phyloP scores from a whole-genome alignment of 768 basidiomycete genomes.

The Pleurotus cornucopiae region DNA sequence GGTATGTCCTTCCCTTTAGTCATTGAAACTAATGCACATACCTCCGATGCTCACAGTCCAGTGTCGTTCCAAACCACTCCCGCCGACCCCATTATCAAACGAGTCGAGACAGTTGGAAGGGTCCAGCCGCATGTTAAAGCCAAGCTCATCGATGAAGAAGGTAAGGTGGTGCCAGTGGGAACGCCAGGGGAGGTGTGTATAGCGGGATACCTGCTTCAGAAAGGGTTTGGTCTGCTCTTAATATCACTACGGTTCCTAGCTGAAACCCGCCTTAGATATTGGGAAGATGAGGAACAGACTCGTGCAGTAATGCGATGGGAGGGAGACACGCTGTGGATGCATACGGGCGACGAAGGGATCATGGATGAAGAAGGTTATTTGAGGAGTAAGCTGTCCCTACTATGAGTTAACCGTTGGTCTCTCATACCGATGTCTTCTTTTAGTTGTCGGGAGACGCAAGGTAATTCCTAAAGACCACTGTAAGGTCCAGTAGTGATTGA shows the following conservation, averaged over 20 bases:
- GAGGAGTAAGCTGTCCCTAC: too few relatives aligned
- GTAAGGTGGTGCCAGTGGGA: conserved; percentile 66
- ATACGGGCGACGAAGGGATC: conserved; percentile 78
- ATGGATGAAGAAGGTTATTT: conserved; percentile 83
- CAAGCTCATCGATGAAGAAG: conserved; percentile 57
- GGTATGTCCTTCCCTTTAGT: conserved; percentile 26
- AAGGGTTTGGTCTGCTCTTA: conserved; percentile 32
- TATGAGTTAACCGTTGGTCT: too few relatives aligned
- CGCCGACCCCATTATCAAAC: conserved; percentile 64
- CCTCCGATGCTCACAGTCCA: conserved; percentile 40
- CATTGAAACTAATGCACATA: neutral
- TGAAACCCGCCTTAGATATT: conserved; percentile 48
- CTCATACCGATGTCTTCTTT: neutral
- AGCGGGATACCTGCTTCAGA: conserved; percentile 75
- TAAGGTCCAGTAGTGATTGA: neutral
- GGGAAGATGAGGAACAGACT: conserved; percentile 72
- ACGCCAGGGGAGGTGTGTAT: conserved; percentile 72
- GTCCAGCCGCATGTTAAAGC: conserved; percentile 76
- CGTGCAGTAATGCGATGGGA: conserved; percentile 49
- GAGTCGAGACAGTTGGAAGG: conserved; percentile 79
- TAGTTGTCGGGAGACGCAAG: conserved; percentile 80
- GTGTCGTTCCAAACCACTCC: conserved; percentile 81
- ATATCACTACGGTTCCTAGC: neutral
- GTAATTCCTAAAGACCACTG: conserved; percentile 24
- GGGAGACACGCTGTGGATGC: conserved; percentile 69